Evolutionary conservation across 768 basidiomycete species (phyloP).

Genomic region (Trametes cingulata): DNA sequence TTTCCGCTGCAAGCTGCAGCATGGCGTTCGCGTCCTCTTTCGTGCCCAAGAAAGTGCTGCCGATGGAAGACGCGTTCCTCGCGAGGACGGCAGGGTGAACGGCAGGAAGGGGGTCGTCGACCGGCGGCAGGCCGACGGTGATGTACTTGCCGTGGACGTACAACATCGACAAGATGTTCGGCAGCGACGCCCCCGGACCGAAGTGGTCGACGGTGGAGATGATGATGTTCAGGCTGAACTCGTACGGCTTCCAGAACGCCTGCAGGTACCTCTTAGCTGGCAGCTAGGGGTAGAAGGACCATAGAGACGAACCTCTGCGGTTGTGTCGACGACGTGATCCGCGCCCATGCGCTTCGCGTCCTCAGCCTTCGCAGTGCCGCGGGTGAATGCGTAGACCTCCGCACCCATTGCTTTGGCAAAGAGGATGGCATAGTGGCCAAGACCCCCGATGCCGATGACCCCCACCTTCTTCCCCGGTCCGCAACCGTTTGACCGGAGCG

Average conservation of each 20-base stretch:
- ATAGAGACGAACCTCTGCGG: constrained; percentile 15
- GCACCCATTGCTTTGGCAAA: constrained; percentile 58
- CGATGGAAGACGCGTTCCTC: constrained; percentile 23
- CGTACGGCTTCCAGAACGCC: constrained; percentile 39
- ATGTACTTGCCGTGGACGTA: constrained; percentile 54
- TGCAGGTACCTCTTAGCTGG: constrained; percentile 7
- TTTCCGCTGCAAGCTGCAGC: constrained; percentile 57
- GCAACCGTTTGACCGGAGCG: constrained; percentile 52
- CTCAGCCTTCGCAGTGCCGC: constrained; percentile 50
- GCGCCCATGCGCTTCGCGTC: constrained; percentile 62
- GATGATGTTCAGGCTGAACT: constrained; percentile 51
- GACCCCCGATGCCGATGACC: constrained; percentile 64
- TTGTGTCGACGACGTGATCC: constrained; percentile 50
- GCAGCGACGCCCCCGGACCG: constrained; percentile 26
- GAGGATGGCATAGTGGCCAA: constrained; percentile 45
- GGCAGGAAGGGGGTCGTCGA: constrained; percentile 37
- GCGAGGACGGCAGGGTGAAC: constrained; percentile 34
- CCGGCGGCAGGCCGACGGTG: constrained; percentile 57
- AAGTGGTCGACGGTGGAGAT: constrained; percentile 35
- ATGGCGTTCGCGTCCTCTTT: constrained; percentile 58
- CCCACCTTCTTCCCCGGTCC: constrained; percentile 68
- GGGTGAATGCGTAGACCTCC: constrained; percentile 59
- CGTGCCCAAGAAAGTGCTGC: constrained; percentile 48
- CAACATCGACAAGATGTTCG: constrained; percentile 44
- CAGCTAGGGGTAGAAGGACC: not conserved